Base-by-base conservation (phyloP, 225 moss, liverwort and hornwort species). In the Sphagnum contortum region DNA sequence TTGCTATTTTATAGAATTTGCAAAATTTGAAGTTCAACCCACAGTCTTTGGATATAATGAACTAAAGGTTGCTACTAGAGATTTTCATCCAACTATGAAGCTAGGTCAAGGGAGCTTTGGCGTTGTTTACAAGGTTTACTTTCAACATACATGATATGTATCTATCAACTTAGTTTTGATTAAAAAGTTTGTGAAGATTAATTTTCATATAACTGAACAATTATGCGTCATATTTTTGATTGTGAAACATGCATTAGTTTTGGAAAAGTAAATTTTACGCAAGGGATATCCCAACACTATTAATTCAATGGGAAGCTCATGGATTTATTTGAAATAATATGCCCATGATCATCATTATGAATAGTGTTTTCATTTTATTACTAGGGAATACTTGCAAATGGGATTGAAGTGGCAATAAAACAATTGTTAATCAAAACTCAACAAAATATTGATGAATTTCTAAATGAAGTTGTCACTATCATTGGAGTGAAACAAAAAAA, bases 51-150 rank as follows among this genome's bases (percentile, higher is more conserved):
- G 64, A 11, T 80, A 78, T 67, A 12, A 69, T 7, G 73, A 83
- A 9, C 71, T 87, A 6, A 69, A 75, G 63, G 50, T 4, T 49
- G 87, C 83, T 4, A 87, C 86, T 7, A 47, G 4, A 5, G 75
- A 77, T 45, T 87, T 87, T 45, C 64, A 68, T 49, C 50, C 48
- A 10, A 48, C 65, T 2, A 76, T 55, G 69, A 70, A 71, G 64
- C 59, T 83, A 52, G 87, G 83, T 47, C 12, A 62, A 6, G 83
- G 83, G 69, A 75, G 76, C 8, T 83, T 75, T 56, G 87, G 86
- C 47, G 77, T 59, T 66, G 87, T 87, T 12, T 80, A 78, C 63
- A 87, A 83, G 80, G 87, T 87, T 54, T 47, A 29, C 29, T 29
- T 29, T 29, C 29, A 29, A 29, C 29, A 0, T 29, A 29, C 29